A percentile compares a stretch with the other conserved stretches of the same genome.
Conservation (phyloP, 345 rosid species). For the Citrus cavaleriei region DNA sequence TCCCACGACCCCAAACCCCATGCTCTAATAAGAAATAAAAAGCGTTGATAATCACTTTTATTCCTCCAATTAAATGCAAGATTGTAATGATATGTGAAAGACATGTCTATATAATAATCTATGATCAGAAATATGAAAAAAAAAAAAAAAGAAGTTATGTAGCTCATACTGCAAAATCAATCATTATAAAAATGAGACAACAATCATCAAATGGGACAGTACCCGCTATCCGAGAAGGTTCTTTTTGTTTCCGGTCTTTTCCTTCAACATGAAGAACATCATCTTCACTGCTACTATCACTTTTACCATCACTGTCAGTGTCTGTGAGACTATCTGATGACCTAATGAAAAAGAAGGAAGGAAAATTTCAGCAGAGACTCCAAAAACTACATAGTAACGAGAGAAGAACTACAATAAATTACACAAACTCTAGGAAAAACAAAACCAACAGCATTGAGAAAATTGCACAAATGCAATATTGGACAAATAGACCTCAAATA, state of each 20-base stretch:
- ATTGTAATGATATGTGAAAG: background rate
- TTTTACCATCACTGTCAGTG: conserved; percentile 46
- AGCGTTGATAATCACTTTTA: background rate
- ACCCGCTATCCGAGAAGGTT: conserved; percentile 50
- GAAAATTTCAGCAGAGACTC: background rate
- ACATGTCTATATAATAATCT: background rate
- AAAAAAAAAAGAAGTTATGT: background rate
- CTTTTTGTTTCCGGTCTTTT: conserved; percentile 41
- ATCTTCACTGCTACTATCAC: conserved; percentile 47
- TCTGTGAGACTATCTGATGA: conserved; percentile 54
- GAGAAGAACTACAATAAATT: background rate
- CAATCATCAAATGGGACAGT: conserved; percentile 6
- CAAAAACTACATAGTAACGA: background rate
- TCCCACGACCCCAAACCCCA: background rate
- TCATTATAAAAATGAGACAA: background rate
- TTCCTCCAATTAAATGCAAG: background rate
- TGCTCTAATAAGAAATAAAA: background rate
- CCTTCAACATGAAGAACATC: conserved; percentile 36
- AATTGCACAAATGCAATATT: background rate
- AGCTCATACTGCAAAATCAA: background rate
- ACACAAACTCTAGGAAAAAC: background rate
- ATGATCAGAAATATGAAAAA: background rate
- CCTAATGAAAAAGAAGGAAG: conserved; percentile 37
- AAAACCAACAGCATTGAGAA: background rate
- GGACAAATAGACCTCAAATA: background rate